phyloP scores from a whole-genome alignment of 2,329 filamentous ascomycete species.

The Penicillium sclerotiorum region DNA sequence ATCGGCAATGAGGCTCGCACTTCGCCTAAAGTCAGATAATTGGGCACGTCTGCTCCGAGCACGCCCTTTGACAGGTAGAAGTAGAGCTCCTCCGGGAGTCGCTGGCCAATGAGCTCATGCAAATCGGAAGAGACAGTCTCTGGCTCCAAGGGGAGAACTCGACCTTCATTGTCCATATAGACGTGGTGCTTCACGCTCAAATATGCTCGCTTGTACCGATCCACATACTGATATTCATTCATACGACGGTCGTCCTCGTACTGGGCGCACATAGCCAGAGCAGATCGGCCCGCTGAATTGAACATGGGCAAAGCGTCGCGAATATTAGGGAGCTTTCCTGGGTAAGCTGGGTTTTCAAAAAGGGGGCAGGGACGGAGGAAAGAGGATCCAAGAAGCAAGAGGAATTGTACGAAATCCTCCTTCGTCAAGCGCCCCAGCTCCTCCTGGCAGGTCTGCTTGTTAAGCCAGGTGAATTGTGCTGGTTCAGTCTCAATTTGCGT shows the following conservation, averaged over 20 bases:
- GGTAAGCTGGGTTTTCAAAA: conserved; percentile 65
- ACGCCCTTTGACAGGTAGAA: conserved; percentile 85
- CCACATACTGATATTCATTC: conserved; percentile 74
- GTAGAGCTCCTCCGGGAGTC: conserved; percentile 85
- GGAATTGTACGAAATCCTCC: conserved; percentile 78
- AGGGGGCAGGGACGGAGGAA: conserved; percentile 80
- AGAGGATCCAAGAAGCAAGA: conserved; percentile 78
- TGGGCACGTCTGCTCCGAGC: conserved; percentile 75
- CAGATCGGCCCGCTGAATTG: conserved; percentile 65
- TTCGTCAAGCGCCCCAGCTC: conserved; percentile 66
- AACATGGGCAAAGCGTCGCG: conserved; percentile 78
- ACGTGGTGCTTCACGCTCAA: conserved; percentile 88
- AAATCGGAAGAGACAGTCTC: conserved; percentile 78
- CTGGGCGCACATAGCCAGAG: conserved; percentile 72
- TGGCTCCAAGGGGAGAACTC: conserved; percentile 72
- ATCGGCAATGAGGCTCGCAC: conserved; percentile 80
- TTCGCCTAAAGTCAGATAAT: conserved; percentile 79
- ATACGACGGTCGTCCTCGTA: conserved; percentile 78
- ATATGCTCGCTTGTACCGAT: conserved; percentile 82
- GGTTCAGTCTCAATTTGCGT: conserved; percentile 59
- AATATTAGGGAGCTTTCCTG: conserved; percentile 61
- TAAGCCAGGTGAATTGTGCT: conserved; percentile 64
- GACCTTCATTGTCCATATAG: conserved; percentile 75
- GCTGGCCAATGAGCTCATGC: conserved; percentile 86
- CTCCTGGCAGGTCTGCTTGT: conserved; percentile 70